Percentiles rank a stretch among this genome's conserved stretches.
Conservation (phyloP, 2,329 filamentous ascomycete genomes). For the Colletotrichum scovillei region DNA sequence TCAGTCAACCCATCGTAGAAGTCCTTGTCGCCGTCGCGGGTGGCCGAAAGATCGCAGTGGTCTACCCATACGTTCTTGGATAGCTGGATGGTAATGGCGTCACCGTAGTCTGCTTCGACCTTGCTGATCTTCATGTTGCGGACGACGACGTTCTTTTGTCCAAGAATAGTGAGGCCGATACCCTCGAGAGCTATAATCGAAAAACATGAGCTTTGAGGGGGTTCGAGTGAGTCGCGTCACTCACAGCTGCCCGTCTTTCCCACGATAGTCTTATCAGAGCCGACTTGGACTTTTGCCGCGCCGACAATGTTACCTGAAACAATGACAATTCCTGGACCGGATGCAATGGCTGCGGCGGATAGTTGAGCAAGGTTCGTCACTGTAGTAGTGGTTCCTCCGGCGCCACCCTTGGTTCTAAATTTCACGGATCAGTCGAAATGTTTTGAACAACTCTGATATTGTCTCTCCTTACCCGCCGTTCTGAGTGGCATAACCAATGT, state of each 20-base stretch:
- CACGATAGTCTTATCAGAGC: conserved; percentile 55
- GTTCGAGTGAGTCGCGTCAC: background rate
- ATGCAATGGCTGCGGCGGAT: conserved; percentile 54
- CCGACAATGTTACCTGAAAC: conserved; percentile 50
- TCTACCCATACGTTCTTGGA: conserved; percentile 71
- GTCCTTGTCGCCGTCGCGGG: conserved; percentile 66
- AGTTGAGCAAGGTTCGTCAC: conserved; percentile 58
- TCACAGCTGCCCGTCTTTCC: conserved; percentile 43
- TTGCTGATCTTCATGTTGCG: conserved; percentile 68
- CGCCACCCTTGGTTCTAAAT: conserved; percentile 29
- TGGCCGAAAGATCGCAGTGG: conserved; percentile 70
- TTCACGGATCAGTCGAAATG: background rate
- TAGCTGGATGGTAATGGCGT: conserved; percentile 65
- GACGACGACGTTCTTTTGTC: conserved; percentile 65
- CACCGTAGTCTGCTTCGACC: conserved; percentile 63
- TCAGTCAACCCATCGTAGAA: conserved; percentile 74
- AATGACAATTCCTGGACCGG: conserved; percentile 49
- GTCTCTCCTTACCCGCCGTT: conserved; percentile 28
- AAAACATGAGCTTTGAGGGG: background rate
- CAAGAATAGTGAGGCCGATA: conserved; percentile 61
- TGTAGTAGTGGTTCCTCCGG: conserved; percentile 47
- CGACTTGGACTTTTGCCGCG: conserved; percentile 49
- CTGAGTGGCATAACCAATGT: conserved; percentile 34
- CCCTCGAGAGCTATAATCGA: conserved; percentile 44
- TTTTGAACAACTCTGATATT: background rate